phyloP scores from a whole-genome alignment of 2,329 filamentous ascomycete species.

The Colletotrichum magnum region DNA sequence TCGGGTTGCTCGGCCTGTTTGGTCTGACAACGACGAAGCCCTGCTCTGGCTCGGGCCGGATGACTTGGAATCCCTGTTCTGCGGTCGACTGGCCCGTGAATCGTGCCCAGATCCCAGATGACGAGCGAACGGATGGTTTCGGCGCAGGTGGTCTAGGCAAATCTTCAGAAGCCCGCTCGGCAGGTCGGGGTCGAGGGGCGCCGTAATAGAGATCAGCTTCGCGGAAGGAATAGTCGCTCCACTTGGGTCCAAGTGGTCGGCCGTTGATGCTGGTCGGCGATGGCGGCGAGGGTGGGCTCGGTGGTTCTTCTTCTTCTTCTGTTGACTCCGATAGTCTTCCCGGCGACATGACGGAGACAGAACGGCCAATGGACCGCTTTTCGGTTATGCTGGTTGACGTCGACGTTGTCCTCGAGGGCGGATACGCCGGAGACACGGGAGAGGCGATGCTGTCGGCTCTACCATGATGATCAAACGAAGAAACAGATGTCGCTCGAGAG shows the following conservation, averaged over 20 bases:
- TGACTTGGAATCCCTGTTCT: slow-evolving; percentile 24
- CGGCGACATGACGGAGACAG: slow-evolving; percentile 11
- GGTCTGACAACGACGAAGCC: slow-evolving; percentile 31
- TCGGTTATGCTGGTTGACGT: slow-evolving; percentile 15
- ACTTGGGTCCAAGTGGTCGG: slow-evolving; percentile 44
- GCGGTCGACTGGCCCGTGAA: slow-evolving; percentile 19
- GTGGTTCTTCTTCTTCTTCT: slow-evolving; percentile 1
- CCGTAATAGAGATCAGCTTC: slow-evolving; percentile 53
- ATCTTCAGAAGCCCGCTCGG: slow-evolving; percentile 21
- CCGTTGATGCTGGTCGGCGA: slow-evolving; percentile 13
- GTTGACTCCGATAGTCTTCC: slow-evolving; percentile 25
- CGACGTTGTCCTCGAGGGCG: slow-evolving; percentile 12
- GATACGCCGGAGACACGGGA: slow-evolving; percentile 3
- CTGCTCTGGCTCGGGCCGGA: slow-evolving; percentile 8
- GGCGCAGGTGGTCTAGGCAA: slow-evolving; percentile 6
- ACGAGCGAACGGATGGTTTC: slow-evolving; percentile 21
- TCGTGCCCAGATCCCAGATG: slow-evolving; percentile 28
- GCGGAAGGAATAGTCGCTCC: slow-evolving; percentile 53
- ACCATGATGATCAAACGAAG: slow-evolving; percentile 19
- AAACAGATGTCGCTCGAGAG: slow-evolving; percentile 17
- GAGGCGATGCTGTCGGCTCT: slow-evolving; percentile 21
- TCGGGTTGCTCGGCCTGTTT: slow-evolving; percentile 11
- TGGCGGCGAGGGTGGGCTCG: background rate
- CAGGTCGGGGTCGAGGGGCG: slow-evolving; percentile 7
- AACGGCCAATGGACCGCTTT: slow-evolving; percentile 14